Evolutionary conservation across 139 green algal genomes (phyloP).

Genomic region (Yamagishiella unicocca): DNA sequence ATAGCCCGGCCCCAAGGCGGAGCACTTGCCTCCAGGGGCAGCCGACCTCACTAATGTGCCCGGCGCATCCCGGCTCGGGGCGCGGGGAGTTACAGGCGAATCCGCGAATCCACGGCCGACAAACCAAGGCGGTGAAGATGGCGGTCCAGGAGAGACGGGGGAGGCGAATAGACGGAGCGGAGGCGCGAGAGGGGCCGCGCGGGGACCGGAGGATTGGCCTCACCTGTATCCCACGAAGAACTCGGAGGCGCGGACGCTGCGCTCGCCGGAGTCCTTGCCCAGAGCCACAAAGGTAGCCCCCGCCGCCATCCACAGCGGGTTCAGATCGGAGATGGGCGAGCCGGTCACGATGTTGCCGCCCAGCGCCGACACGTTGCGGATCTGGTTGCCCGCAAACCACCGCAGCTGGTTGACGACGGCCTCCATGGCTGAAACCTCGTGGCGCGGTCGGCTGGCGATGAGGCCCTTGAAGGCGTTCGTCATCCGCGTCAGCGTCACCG

Average conservation of each 20-base stretch:
- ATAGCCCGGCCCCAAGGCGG: too few species aligned
- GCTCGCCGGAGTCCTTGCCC: constrained; percentile 48
- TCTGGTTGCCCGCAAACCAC: constrained; percentile 82
- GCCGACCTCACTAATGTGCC: too few species aligned
- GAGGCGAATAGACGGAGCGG: too few species aligned
- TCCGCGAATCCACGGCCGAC: too few species aligned
- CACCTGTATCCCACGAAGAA: constrained; percentile 96
- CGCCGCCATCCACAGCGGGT: constrained; percentile 91
- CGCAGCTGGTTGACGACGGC: constrained; percentile 91
- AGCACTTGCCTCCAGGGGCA: too few species aligned
- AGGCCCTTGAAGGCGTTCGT: constrained; percentile 63
- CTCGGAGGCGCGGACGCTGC: constrained; percentile 58
- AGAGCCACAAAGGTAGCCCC: constrained; percentile 77
- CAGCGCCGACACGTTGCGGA: constrained; percentile 93
- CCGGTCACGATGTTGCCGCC: constrained; percentile 95
- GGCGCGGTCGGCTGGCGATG: constrained; percentile 50
- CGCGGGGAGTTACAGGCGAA: too few species aligned
- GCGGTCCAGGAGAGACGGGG: too few species aligned
- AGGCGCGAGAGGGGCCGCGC: too few species aligned
- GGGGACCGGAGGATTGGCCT: too few species aligned
- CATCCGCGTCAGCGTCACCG: constrained; percentile 84
- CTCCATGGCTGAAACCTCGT: constrained; percentile 67
- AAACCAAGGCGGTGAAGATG: too few species aligned
- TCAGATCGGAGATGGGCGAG: constrained; percentile 95
- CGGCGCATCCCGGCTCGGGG: too few species aligned